Conservation (phyloP, 257 asterid species). For the Rauvolfia tetraphylla region DNA sequence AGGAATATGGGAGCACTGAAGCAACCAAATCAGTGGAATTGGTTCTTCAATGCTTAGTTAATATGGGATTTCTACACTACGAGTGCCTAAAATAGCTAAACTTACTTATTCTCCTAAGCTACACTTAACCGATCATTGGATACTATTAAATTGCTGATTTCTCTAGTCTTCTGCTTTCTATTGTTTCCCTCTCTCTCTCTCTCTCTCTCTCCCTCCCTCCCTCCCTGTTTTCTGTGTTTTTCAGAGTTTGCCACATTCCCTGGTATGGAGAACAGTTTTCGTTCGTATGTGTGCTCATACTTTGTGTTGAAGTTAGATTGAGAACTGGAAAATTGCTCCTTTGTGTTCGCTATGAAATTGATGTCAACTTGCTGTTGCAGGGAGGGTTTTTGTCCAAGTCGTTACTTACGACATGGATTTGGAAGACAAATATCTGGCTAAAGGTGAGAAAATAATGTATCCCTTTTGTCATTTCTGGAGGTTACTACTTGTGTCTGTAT, state of each 20-base stretch:
- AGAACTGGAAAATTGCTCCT: neutral
- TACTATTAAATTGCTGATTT: neutral
- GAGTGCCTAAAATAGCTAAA: neutral
- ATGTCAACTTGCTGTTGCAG: slow-evolving; percentile 13
- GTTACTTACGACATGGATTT: slow-evolving; percentile 14
- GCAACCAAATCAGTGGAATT: neutral
- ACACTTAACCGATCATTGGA: neutral
- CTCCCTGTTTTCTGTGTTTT: neutral
- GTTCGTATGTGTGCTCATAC: neutral
- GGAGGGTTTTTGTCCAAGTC: slow-evolving; percentile 24
- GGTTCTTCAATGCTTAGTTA: neutral
- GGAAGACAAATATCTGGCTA: slow-evolving; percentile 28
- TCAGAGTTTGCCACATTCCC: neutral
- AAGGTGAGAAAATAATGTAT: slow-evolving; percentile 29
- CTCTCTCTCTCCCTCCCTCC: neutral
- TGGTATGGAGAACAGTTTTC: neutral
- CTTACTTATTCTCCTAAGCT: neutral
- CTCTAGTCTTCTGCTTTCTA: neutral
- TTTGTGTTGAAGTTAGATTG: neutral
- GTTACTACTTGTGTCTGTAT: neutral
- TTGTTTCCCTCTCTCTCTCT: neutral
- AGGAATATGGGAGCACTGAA: neutral
- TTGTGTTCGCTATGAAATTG: neutral
- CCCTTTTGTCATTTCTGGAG: neutral
- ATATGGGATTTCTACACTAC: neutral